Evolutionary conservation across 2,329 filamentous ascomycete species (phyloP).

Genomic region (Xylariaceae sp.): DNA sequence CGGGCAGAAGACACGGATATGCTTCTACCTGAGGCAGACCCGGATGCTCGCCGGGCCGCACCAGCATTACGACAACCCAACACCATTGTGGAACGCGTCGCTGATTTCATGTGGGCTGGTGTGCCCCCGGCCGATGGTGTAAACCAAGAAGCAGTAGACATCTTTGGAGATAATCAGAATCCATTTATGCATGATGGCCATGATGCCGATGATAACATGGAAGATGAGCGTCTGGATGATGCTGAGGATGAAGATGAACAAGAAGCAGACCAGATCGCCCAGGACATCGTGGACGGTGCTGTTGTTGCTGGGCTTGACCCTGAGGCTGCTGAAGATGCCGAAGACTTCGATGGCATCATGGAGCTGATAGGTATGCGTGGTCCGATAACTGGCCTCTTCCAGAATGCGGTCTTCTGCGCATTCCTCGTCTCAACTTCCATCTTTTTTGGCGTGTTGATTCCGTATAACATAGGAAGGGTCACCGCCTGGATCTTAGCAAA

Average conservation of each 20-base stretch:
- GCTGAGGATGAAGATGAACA: slow-evolving; percentile 28
- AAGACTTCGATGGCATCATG: slow-evolving; percentile 93
- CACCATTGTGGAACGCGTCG: slow-evolving; percentile 40
- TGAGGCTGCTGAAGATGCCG: slow-evolving; percentile 74
- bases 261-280: slow-evolving; percentile 40
- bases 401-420: slow-evolving; percentile 91
- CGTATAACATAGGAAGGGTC: slow-evolving; percentile 86
- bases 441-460: slow-evolving; percentile 78
- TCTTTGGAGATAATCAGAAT: slow-evolving; percentile 46
- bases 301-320: slow-evolving; percentile 64
- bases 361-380: slow-evolving; percentile 96
- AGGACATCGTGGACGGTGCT: slow-evolving; percentile 58
- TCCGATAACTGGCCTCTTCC: slow-evolving; percentile 79
- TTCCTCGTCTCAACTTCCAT: slow-evolving; percentile 85
- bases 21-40: background rate
- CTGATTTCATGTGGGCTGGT: slow-evolving; percentile 59
- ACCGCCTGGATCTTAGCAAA: slow-evolving; percentile 74
- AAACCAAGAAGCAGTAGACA: slow-evolving; percentile 50
- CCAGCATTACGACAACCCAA: slow-evolving; percentile 26
- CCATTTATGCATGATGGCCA: slow-evolving; percentile 37
- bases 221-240: slow-evolving; percentile 16
- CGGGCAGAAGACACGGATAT: slow-evolving; percentile 1
- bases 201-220: slow-evolving; percentile 26
- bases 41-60: slow-evolving; percentile 10
- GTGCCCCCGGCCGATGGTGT: slow-evolving; percentile 40